Conservation (phyloP, 352 stramenopile genomes). For the Globisporangium okanoganense region DNA sequence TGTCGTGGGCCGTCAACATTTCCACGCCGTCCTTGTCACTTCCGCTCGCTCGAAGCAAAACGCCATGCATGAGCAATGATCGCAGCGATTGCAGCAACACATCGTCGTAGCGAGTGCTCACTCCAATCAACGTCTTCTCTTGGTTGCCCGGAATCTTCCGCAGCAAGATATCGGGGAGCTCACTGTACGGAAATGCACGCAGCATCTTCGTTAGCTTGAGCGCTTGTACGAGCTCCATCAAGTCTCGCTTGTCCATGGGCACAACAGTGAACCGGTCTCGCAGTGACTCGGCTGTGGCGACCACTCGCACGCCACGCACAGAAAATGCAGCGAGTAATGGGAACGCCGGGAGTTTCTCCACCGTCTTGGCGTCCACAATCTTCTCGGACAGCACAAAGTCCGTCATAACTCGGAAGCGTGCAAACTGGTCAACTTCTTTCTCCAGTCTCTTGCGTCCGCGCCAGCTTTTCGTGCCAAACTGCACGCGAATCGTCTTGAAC, state of each 20-base stretch:
- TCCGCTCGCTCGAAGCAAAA: constrained; percentile 41
- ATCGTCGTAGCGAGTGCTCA: constrained; percentile 54
- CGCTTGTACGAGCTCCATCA: constrained; percentile 33
- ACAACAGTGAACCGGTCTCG: constrained; percentile 34
- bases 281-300: constrained; percentile 47
- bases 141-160: constrained; percentile 33
- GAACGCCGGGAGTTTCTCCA: constrained; percentile 46
- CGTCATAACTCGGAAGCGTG: constrained; percentile 49
- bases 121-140: constrained; percentile 38
- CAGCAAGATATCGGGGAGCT: constrained; percentile 56
- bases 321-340: constrained; percentile 58
- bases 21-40: constrained; percentile 23
- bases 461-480: constrained; percentile 65
- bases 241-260: constrained; percentile 46
- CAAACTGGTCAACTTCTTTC: constrained; percentile 44
- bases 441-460: constrained; percentile 59
- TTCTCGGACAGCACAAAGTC: constrained; percentile 44
- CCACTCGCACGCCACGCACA: constrained; percentile 46
- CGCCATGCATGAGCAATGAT: constrained; percentile 53
- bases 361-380: constrained; percentile 24
- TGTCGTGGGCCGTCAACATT: constrained; percentile 45
- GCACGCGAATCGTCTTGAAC: constrained; percentile 52
- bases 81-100: constrained; percentile 57
- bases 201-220: constrained; percentile 52
- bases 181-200: constrained; percentile 55